Evolutionary conservation across 1,284 basidiomycete species (phyloP).

Genomic region (Heterobasidion parviporum): DNA sequence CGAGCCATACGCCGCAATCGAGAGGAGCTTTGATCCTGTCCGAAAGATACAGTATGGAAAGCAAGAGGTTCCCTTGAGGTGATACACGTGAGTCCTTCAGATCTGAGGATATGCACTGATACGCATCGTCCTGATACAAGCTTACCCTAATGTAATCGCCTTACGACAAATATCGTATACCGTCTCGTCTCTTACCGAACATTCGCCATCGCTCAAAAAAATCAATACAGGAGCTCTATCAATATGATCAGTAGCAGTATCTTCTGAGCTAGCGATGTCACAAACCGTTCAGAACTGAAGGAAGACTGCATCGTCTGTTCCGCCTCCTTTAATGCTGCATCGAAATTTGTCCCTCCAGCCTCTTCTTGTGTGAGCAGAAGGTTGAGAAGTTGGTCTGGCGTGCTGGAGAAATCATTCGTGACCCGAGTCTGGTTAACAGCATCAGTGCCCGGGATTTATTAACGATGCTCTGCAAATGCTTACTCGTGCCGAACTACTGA

Average conservation of each 20-base stretch:
- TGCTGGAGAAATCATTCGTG: slow-evolving; percentile 40
- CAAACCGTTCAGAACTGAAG: slow-evolving; percentile 52
- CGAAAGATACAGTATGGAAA: neutral
- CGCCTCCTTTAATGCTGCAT: slow-evolving; percentile 29
- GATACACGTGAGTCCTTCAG: too few species aligned
- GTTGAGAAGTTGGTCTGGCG: slow-evolving; percentile 37
- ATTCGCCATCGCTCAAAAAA: neutral
- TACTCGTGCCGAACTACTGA: neutral
- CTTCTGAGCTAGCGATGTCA: neutral
- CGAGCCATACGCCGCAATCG: slow-evolving; percentile 42
- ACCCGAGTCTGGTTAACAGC: slow-evolving; percentile 22
- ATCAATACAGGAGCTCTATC: neutral
- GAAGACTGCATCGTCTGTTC: slow-evolving; percentile 33
- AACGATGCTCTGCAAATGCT: slow-evolving; percentile 4
- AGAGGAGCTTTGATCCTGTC: neutral
- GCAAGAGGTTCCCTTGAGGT: neutral
- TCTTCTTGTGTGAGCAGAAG: slow-evolving; percentile 25
- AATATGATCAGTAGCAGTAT: too few species aligned
- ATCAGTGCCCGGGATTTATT: slow-evolving; percentile 43
- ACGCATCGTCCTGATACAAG: neutral
- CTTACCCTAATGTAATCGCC: neutral
- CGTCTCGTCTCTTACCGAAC: neutral
- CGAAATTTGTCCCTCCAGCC: slow-evolving; percentile 41
- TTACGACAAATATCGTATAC: neutral
- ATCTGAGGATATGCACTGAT: too few species aligned